Conservation (phyloP, 306 rosid species). For the Argentina anserina region DNA sequence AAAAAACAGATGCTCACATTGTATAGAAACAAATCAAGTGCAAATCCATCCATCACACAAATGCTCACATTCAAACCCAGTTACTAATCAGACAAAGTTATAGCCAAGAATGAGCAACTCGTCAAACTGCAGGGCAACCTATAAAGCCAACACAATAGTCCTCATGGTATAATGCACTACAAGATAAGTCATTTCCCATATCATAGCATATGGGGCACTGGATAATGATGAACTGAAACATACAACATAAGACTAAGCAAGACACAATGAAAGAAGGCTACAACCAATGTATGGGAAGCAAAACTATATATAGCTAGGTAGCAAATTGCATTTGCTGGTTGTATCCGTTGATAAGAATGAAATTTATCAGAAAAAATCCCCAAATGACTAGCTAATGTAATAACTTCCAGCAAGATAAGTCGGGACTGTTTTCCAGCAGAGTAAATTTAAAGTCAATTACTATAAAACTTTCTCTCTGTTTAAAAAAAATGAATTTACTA, state of each 20-base stretch:
- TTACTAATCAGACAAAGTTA: neutral
- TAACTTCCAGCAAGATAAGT: neutral
- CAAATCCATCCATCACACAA: neutral
- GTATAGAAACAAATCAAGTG: neutral
- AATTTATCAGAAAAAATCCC: too few species aligned
- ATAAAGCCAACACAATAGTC: neutral
- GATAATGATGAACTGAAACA: neutral
- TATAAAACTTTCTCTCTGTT: too few species aligned
- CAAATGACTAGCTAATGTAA: neutral
- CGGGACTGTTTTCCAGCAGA: neutral
- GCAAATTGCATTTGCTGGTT: too few species aligned
- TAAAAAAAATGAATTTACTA: too few species aligned
- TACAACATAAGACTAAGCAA: neutral
- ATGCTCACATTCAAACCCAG: neutral
- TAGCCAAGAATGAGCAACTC: neutral
- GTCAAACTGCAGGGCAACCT: neutral
- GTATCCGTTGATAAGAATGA: too few species aligned
- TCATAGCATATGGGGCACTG: neutral
- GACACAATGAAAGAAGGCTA: neutral
- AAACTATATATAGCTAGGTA: too few species aligned
- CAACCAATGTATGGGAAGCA: too few species aligned
- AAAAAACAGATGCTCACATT: neutral
- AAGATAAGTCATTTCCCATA: neutral
- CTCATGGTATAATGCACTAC: neutral
- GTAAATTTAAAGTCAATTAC: neutral